Percentiles rank a stretch among this genome's conserved stretches.
Conservation (phyloP, 495 filamentous ascomycete species). For the Neurospora intermedia region DNA sequence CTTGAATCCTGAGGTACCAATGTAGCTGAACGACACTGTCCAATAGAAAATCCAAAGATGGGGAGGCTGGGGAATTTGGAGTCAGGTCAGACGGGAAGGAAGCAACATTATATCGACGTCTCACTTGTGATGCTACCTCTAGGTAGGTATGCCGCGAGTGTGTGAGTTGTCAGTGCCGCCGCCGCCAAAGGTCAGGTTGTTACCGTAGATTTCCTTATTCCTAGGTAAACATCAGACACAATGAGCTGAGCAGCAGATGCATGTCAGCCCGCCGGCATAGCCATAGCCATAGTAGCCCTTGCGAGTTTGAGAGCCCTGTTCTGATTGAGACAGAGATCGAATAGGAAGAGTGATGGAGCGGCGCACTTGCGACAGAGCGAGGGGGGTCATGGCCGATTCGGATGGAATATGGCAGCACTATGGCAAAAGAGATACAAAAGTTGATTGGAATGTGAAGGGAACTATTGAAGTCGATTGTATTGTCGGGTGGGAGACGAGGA, state of each 20-base stretch:
- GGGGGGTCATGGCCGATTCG: not conserved
- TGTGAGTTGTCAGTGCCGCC: not conserved
- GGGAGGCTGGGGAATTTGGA: not conserved
- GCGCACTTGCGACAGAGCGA: not conserved
- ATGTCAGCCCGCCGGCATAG: not conserved
- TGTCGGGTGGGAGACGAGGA: not conserved
- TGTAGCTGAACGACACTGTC: not conserved
- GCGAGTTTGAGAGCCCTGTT: not conserved
- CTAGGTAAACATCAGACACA: not conserved
- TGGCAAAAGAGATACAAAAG: not conserved
- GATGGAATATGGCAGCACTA: not conserved
- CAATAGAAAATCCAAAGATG: not conserved
- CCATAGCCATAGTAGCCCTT: not conserved
- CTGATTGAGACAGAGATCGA: not conserved
- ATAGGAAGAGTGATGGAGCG: not conserved
- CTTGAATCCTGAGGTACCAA: not conserved
- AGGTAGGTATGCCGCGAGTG: not conserved
- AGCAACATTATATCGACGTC: not conserved
- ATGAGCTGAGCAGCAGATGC: not conserved
- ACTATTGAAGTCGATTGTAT: not conserved
- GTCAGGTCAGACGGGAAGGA: not conserved
- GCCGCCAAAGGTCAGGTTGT: not conserved
- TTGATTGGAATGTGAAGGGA: not conserved
- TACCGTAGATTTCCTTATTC: not conserved
- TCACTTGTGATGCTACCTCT: not conserved